phyloP scores from a whole-genome alignment of 257 asterid genomes.

The Datura wrightii region DNA sequence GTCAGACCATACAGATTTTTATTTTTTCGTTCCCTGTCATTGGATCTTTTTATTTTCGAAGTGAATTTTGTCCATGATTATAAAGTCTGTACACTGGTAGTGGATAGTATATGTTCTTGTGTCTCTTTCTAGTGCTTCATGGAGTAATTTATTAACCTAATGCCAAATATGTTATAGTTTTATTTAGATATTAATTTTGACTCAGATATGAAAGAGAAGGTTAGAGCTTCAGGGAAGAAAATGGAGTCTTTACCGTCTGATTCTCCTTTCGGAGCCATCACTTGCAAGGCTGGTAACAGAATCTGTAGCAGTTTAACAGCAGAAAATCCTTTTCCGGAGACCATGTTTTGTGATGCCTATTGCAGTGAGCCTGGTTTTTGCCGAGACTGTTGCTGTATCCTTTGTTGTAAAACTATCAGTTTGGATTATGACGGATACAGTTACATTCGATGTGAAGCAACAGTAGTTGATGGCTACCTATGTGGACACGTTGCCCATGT shows the following conservation, averaged over 20 bases:
- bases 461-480: slow-evolving; percentile 42
- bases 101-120: background rate
- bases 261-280: slow-evolving; percentile 34
- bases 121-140: background rate
- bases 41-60: background rate
- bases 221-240: slow-evolving; percentile 30
- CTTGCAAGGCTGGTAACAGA: slow-evolving; percentile 70
- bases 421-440: slow-evolving; percentile 44
- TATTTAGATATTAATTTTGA: background rate
- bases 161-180: background rate
- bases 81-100: slow-evolving; percentile 9
- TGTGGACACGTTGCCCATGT: slow-evolving; percentile 86
- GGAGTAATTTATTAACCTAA: background rate
- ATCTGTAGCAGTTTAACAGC: slow-evolving; percentile 60
- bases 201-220: slow-evolving; percentile 23
- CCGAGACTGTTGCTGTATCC: slow-evolving; percentile 81
- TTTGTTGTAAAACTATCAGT: slow-evolving; percentile 60
- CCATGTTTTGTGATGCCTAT: slow-evolving; percentile 71
- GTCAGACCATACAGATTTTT: background rate
- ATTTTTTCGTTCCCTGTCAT: background rate
- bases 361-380: slow-evolving; percentile 75
- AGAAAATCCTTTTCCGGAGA: slow-evolving; percentile 39
- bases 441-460: slow-evolving; percentile 68
- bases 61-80: background rate
- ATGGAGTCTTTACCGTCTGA: slow-evolving; percentile 13